Evolutionary conservation across 352 stramenopile genomes (phyloP), one percentile per base, ranked within the genome.

Genomic region (Phytophthora litchii): DNA sequence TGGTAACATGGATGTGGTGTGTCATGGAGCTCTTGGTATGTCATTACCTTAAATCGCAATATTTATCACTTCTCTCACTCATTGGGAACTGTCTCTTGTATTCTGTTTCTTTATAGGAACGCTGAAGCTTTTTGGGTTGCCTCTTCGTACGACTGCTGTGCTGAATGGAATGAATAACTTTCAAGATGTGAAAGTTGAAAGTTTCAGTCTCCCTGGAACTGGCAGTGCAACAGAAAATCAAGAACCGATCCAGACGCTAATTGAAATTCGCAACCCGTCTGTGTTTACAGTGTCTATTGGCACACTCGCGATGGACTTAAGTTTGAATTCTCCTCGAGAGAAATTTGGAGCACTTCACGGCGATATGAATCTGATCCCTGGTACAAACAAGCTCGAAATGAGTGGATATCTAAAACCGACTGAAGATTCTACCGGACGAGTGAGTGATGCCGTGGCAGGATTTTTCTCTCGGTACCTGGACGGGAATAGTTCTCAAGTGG

Each of bases 401-500:
- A 44, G 54, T 17, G 83, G 83, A 1, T 32, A 62, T 13, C 63
- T 93, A n/a, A 60, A 82, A 10, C 83, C 83, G 13, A 65, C 57
- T 3, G 9, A 67, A 27, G 78, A 91, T 50, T 10, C 59, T 20
- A 38, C 50, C 16, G 81, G 79, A 3, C 51, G 63, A 46, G 77
- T 89, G 40, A 91, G 81, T 53, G 51, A 67, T 42, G 70, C 57
- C 3, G 70, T 93, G 0, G 63, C 72, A 1, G 58, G 23, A 9
- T 90, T 93, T 64, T 93, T 93, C 53, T 93, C 83, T 11, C 73
- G 47, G 7, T 93, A 91, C 35, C 55, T 93, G 2, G 54, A 74
- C 10, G 79, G 83, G 1, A 65, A 78, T 16, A 64, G 66, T n/a
- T 90, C 80, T 17, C 72, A 60, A n/a, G 54, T 93, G 8, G 51